A percentile compares a stretch with the other conserved stretches of the same genome.
These are phyloP conservation scores for Candolleomyces eurysporus DNA, from an alignment of 768 basidiomycete genomes.

Conservation along the genomic window DNA sequence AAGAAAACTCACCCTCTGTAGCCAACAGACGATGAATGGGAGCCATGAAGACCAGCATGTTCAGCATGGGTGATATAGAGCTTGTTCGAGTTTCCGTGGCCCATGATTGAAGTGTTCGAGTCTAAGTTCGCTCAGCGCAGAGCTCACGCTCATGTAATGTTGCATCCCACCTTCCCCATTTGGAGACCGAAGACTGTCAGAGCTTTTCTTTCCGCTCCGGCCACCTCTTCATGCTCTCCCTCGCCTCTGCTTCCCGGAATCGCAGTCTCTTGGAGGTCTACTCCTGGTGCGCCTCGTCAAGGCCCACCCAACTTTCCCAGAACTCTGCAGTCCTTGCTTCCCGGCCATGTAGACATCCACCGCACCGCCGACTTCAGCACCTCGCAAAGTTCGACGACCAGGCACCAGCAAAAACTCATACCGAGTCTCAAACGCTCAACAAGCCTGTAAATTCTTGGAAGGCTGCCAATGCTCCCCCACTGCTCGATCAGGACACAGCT, in stretches of 20 bases:
- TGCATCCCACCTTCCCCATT: not conserved
- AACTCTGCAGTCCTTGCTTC: too few relatives aligned
- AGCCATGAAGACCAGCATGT: conserved; percentile 76
- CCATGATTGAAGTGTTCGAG: conserved; percentile 46
- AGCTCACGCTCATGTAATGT: conserved; percentile 12
- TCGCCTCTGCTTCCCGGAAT: not conserved
- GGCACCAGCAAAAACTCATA: not conserved
- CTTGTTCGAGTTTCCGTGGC: conserved; percentile 85
- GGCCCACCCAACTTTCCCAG: too few relatives aligned
- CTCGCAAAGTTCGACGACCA: not conserved
- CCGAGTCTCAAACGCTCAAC: not conserved
- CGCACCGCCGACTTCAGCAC: not conserved
- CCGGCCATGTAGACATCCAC: not conserved
- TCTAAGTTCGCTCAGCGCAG: not conserved
- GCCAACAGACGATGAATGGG: conserved; percentile 78
- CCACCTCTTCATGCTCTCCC: not conserved
- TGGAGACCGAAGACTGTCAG: not conserved
- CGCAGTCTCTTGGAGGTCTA: not conserved
- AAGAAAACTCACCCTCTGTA: conserved; percentile 55
- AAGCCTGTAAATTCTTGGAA: too few relatives aligned
- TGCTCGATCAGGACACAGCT: not conserved
- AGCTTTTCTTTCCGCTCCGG: not conserved
- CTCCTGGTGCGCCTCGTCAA: not conserved
- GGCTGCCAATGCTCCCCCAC: too few relatives aligned
- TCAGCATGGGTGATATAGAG: conserved; percentile 89